Conservation (phyloP, 1,284 basidiomycete genomes). For the Neotropicomus parvogracilis region DNA sequence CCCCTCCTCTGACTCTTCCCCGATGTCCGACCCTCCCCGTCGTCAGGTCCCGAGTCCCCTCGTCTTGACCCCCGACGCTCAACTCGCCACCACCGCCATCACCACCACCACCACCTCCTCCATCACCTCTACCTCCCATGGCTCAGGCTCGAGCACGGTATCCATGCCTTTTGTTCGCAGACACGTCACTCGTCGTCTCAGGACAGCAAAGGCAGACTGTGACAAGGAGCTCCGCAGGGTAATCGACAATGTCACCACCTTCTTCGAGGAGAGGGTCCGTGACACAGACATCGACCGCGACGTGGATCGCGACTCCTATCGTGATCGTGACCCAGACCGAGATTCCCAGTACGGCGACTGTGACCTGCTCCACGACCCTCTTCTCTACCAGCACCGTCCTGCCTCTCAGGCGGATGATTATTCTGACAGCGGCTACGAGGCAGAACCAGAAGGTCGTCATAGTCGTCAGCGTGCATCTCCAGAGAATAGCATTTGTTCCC, state of each 20-base stretch:
- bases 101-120: constrained; percentile 31
- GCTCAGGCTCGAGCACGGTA: constrained; percentile 65
- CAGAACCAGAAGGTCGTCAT: constrained; percentile 65
- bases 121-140: constrained; percentile 41
- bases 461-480: constrained; percentile 72
- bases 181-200: constrained; percentile 90
- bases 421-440: constrained; percentile 76
- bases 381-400: constrained; percentile 53
- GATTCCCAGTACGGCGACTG: constrained; percentile 52
- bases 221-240: constrained; percentile 93
- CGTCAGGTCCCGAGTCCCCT: constrained; percentile 74
- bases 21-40: constrained; percentile 39
- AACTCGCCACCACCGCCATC: constrained; percentile 41
- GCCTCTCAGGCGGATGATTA: constrained; percentile 63
- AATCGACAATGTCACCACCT: constrained; percentile 88
- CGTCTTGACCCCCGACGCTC: constrained; percentile 66
- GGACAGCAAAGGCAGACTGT: constrained; percentile 91
- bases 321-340: constrained; percentile 44
- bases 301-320: constrained; percentile 56
- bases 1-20: constrained; percentile 11
- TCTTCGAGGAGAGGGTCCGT: constrained; percentile 86
- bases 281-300: constrained; percentile 65
- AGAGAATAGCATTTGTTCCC: constrained; percentile 38
- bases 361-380: constrained; percentile 57
- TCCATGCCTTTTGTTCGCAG: constrained; percentile 90